These are phyloP conservation scores for Trichopus zeylanicus DNA, from an alignment of 116 monocot genomes.

Conservation along the genomic window DNA sequence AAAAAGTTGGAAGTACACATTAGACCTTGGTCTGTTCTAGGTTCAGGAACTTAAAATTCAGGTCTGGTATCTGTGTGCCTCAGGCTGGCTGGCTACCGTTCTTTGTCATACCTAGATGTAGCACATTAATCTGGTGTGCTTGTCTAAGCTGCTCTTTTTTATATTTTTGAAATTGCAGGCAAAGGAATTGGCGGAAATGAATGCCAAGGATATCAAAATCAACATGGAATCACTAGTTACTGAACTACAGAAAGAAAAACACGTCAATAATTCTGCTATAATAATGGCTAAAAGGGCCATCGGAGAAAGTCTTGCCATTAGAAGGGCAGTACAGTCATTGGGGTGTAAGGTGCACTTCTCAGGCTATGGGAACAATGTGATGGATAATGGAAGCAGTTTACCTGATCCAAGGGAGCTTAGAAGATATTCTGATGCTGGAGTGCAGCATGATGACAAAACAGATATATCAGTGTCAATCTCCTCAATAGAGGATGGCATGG, in stretches of 20 bases:
- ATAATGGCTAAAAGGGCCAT: conserved; percentile 36
- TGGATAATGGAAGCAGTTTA: conserved; percentile 11
- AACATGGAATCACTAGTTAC: conserved; percentile 27
- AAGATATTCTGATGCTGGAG: conserved; percentile 14
- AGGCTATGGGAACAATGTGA: conserved; percentile 14
- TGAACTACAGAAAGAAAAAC: conserved; percentile 67
- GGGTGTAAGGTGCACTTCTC: conserved; percentile 80
- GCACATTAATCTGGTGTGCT: not conserved
- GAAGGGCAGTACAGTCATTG: conserved; percentile 72
- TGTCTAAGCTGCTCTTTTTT: not conserved
- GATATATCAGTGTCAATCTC: conserved; percentile 64
- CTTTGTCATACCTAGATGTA: too few relatives aligned
- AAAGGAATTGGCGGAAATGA: conserved; percentile 55
- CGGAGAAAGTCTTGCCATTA: conserved; percentile 65
- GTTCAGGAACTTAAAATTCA: too few relatives aligned
- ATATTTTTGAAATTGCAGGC: conserved; percentile 32
- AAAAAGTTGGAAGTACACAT: too few relatives aligned
- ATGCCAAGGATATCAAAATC: conserved; percentile 37
- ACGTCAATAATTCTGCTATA: conserved; percentile 28
- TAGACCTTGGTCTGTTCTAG: too few relatives aligned
- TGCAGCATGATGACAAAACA: conserved; percentile 14
- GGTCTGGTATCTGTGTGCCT: too few relatives aligned
- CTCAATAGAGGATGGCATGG: conserved; percentile 41
- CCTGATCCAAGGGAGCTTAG: conserved; percentile 17
- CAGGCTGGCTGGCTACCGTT: too few relatives aligned